Base-by-base conservation (phyloP, 2,329 filamentous ascomycete genomes). In the Lasiodiplodia sp. region DNA sequence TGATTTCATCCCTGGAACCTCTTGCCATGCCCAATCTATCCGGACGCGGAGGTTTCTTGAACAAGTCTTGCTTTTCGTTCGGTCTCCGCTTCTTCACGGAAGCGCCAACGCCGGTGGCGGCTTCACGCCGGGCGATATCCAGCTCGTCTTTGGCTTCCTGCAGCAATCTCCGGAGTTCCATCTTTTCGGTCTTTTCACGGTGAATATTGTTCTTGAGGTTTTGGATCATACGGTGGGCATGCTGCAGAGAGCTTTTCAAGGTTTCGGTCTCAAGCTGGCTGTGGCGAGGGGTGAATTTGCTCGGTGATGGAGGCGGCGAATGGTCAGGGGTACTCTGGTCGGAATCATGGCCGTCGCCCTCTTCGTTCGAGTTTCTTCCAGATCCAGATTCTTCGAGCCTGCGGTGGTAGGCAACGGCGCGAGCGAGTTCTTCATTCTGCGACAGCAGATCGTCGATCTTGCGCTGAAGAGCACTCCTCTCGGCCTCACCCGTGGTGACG, bases 151-250 rank as follows among this genome's bases (percentile, higher is more conserved):
- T 90, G 28, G 95, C 91, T 75, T 99, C 96, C 81, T 98, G 95
- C 37, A 98, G 88, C 87, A 99, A 93, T 69, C 95, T 92, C 81
- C 93, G 94, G 66, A 98, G 87, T 80, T 99, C 96, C 34, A 98
- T 88, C 84, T 97, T 99, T 80, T 99, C 96, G 0, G 95, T 97
- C 89, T 98, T 99, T 80, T 99, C 96, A 40, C 96, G 92, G 79
- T 99, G 95, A 57, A 98, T 92, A 75, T 94, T 97, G 79, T 92
- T 94, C 80, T 97, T 94, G 73, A 98, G 88, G 75, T 93, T 97
- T 79, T 98, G 95, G 69, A 99, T 97, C 82, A 97, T 97, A 69
- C 95, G 90, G 79, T 98, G 96, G 49, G 96, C 95, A 78, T 99
- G 96, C 73, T 94, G 91, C 34, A 98, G 86, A 31, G 95, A 97